Base-by-base conservation (phyloP, 306 rosid species). In the Ormosia semicastrata region DNA sequence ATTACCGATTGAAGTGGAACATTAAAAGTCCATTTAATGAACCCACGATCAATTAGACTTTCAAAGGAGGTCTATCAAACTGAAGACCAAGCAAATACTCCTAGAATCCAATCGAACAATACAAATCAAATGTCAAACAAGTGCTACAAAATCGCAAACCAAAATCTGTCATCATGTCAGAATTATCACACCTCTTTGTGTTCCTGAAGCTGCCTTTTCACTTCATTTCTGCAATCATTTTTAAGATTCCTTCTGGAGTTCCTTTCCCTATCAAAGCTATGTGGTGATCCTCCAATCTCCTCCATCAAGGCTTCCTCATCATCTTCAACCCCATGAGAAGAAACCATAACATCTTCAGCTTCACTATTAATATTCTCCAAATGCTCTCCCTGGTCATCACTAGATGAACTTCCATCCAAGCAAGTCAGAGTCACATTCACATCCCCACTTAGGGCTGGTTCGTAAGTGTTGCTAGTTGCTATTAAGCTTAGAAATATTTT, bases 351-450 rank as follows among this genome's bases (percentile, higher is more conserved):
- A 81, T 87, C 94, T 56, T 90, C 91, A 43, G 75, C 89, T 43
- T 79, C 63, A 87, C 89, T 63, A 73, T 75, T 57, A 49, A 37
- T 29, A 84, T 83, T 75, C 68, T 79, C 93, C 75, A 76, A 82
- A 63, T 80, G 80, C 79, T 87, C 90, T 56, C 66, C 91, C 8
- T 67, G 88, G 50, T 88, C 97, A 47, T 92, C 97, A 56, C 93
- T 86, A 3, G 95, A 89, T 71, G 81, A 86, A 73, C 88, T 89
- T 67, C 83, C 92, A 76, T 88, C 92, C 37, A 76, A 68, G 34
- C 78, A 71, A 71, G 66, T 34, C n/a, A n/a, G n/a, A n/a, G n/a
- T n/a, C n/a, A n/a, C n/a, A n/a, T n/a, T n/a, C 63, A 87, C 89
- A 78, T 83, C 89, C 73, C 64, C 88, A 85, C 74, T 70, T 18